phyloP scores from a whole-genome alignment of 2,329 filamentous ascomycete genomes.

The Colletotrichum sp. region DNA sequence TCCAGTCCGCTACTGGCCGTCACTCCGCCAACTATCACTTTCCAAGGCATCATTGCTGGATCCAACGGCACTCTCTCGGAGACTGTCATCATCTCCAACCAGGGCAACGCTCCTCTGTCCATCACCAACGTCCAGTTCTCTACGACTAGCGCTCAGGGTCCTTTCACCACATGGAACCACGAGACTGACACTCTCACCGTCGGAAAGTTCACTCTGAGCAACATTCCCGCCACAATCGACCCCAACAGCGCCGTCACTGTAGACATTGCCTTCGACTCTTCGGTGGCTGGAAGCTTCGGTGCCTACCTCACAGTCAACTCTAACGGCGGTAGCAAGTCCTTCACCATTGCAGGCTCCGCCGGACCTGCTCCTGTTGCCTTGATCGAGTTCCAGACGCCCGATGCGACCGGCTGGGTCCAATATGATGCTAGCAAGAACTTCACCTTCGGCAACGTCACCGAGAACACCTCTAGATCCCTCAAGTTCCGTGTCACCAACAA shows the following conservation, averaged over 20 bases:
- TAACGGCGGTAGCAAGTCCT: constrained; percentile 51
- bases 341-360: constrained; percentile 54
- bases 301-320: constrained; percentile 54
- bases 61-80: constrained; percentile 43
- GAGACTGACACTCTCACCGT: constrained; percentile 40
- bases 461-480: constrained; percentile 52
- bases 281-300: constrained; percentile 50
- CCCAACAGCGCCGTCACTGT: constrained; percentile 44
- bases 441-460: constrained; percentile 59
- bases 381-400: constrained; percentile 59
- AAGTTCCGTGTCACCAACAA: constrained; percentile 60
- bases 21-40: constrained; percentile 52
- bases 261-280: constrained; percentile 52
- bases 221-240: constrained; percentile 49
- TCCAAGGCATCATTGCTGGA: constrained; percentile 53
- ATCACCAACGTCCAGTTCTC: constrained; percentile 52
- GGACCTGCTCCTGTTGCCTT: constrained; percentile 54
- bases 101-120: constrained; percentile 50
- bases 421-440: constrained; percentile 51
- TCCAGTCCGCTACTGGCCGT: constrained; percentile 48
- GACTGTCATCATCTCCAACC: constrained; percentile 53
- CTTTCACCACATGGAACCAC: constrained; percentile 43
- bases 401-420: constrained; percentile 55
- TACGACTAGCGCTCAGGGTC: constrained; percentile 45
- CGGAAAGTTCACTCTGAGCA: constrained; percentile 53